A percentile compares a stretch with the other conserved stretches of the same genome.
Evolutionary conservation across 2,329 filamentous ascomycete species (phyloP).

Genomic region (Beauveria bassiana): DNA sequence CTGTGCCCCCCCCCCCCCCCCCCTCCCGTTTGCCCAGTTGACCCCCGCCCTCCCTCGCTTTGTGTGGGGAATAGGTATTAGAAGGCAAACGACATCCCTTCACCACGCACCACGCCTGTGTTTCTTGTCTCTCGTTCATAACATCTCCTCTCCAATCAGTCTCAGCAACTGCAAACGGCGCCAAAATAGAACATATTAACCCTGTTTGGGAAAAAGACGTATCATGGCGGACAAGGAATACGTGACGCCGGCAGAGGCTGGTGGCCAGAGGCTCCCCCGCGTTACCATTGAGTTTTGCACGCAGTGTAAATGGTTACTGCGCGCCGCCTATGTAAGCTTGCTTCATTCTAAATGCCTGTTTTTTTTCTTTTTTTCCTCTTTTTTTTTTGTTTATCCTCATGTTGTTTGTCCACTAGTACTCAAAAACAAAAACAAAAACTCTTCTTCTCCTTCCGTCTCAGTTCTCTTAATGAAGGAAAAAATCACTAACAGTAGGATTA

Average conservation of each 20-base stretch:
- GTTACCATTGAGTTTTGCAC: constrained; percentile 89
- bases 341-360: neutral
- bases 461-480: neutral
- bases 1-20: neutral
- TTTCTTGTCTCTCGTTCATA: neutral
- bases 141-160: neutral
- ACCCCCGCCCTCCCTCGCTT: neutral
- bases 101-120: neutral
- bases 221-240: neutral
- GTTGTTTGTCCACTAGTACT: neutral
- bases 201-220: too few relatives aligned
- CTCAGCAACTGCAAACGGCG: too few relatives aligned
- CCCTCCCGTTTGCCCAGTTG: neutral
- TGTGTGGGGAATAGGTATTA: neutral
- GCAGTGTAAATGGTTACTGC: constrained; percentile 86
- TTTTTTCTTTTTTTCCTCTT: neutral
- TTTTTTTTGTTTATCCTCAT: neutral
- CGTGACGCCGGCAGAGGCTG: neutral
- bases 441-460: too few relatives aligned
- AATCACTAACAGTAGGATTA: neutral
- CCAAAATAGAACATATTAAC: too few relatives aligned
- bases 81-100: neutral
- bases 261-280: constrained; percentile 42
- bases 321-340: constrained; percentile 69
- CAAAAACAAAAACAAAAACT: neutral